Base-by-base conservation (phyloP, 805 yeast genomes). In the Kodamaea nitidulidarum region DNA sequence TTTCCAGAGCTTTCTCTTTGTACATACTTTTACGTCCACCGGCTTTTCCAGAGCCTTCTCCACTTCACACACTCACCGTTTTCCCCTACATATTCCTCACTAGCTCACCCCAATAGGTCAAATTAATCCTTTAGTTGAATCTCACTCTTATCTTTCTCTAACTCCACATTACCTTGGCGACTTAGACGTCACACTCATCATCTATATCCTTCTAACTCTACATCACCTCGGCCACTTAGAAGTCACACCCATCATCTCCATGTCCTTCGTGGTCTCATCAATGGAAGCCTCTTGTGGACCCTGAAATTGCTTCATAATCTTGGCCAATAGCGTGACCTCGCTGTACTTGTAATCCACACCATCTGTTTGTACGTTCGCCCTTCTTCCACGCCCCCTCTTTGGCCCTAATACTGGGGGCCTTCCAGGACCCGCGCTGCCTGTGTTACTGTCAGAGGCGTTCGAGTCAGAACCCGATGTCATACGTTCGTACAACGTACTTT, bases 391-490 rank as follows among this genome's bases (percentile, higher is more conserved):
- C 12, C 32, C 32, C 46, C 72, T 53, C 42, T 65, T 61, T 1
- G 57, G 38, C 4, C 36, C 39, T 12, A 30, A 16, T 4, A 28
- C 8, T 15, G 37, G 30, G 6, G 36, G 32, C 8, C 41, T n/a
- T n/a, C 27, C 31, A 4, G 41, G 36, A n/a, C 41, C 36, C 11
- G 18, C 25, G 16, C 35, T 18, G 15, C 31, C 17, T 6, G 40
- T 35, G 20, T 48, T 49, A 15, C 42, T 40, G 12, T 55, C 61
- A 10, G 58, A 51, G 5, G 41, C 51, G 37, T 59, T 61, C 1
- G 70, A 58, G 40, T 68, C 74, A 1, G 71, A 65, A 1, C 72
- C 74, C 5, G 70, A 63, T 1, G 71, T 63, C 5, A 45, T 40
- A 32, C 42, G 29, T 31, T 67, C 73, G 47, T 67, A 68, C 25